Percentiles rank a stretch among this genome's conserved stretches.
Evolutionary conservation across 352 stramenopile species (phyloP).

Genomic region (Phytophthora sp.): DNA sequence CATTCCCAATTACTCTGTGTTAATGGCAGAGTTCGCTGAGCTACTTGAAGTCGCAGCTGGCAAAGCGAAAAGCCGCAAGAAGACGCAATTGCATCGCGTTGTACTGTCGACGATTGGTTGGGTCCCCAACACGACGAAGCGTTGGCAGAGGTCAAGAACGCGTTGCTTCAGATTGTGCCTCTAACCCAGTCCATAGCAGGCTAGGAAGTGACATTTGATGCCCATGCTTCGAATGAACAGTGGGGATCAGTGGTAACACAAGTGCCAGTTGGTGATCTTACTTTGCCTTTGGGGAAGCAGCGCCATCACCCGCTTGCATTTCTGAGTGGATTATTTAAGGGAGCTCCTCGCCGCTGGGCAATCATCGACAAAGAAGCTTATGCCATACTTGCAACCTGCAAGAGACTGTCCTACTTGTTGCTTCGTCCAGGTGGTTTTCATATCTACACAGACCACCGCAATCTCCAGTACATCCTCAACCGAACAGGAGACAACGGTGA

Average conservation of each 20-base stretch:
- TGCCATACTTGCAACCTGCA: slow-evolving; percentile 14
- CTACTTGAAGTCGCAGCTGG: slow-evolving; percentile 6
- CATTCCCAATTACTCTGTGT: slow-evolving; percentile 5
- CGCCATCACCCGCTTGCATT: slow-evolving; percentile 9
- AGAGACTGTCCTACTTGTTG: slow-evolving; percentile 24
- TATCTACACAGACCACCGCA: slow-evolving; percentile 31
- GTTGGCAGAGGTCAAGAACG: not conserved
- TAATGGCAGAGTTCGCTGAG: not conserved
- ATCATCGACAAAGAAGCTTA: slow-evolving; percentile 36
- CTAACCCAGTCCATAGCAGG: slow-evolving; percentile 7
- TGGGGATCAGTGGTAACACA: slow-evolving; percentile 9
- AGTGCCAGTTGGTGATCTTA: not conserved
- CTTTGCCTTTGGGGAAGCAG: slow-evolving; percentile 10
- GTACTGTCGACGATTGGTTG: slow-evolving; percentile 3
- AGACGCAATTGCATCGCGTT: not conserved
- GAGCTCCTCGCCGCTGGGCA: slow-evolving; percentile 7
- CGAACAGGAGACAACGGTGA: slow-evolving; percentile 7
- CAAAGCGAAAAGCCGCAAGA: slow-evolving; percentile 3
- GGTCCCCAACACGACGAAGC: not conserved
- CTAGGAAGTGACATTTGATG: not conserved
- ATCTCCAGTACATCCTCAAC: slow-evolving; percentile 27
- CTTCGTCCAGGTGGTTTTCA: slow-evolving; percentile 22
- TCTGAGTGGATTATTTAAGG: slow-evolving; percentile 15
- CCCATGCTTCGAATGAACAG: slow-evolving; percentile 3
- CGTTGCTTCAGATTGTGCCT: slow-evolving; percentile 10